Evolutionary conservation across 805 yeast species (phyloP).

Genomic region (Tetrapisispora fleetii): DNA sequence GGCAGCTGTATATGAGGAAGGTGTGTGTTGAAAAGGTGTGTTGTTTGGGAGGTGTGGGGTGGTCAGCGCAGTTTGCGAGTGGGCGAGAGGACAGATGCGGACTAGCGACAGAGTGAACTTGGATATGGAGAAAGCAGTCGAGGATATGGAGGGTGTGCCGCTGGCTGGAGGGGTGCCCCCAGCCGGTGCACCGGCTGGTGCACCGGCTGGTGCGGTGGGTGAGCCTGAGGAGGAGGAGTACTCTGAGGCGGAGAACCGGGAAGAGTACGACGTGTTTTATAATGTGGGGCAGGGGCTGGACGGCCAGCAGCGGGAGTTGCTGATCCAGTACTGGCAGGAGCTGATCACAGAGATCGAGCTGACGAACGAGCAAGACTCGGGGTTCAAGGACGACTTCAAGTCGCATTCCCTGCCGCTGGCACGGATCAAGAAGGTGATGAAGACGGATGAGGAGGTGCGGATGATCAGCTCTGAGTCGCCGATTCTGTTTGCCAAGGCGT

Average conservation of each 20-base stretch:
- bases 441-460: slow-evolving; percentile 91
- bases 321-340: slow-evolving; percentile 97
- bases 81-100: too few relatives aligned
- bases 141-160: not conserved
- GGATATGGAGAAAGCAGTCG: not conserved
- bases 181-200: too few relatives aligned
- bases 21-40: too few relatives aligned
- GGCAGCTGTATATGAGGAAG: too few relatives aligned
- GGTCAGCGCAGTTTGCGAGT: too few relatives aligned
- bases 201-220: not conserved
- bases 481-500: slow-evolving; percentile 91
- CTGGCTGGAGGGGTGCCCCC: too few relatives aligned
- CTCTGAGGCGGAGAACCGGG: slow-evolving; percentile 6
- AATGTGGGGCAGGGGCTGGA: slow-evolving; percentile 90
- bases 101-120: too few relatives aligned
- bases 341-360: slow-evolving; percentile 66
- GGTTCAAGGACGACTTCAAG: slow-evolving; percentile 77
- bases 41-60: too few relatives aligned
- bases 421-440: slow-evolving; percentile 94
- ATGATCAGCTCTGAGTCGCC: slow-evolving; percentile 99
- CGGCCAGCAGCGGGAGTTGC: slow-evolving; percentile 73
- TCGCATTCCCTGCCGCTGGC: slow-evolving; percentile 93
- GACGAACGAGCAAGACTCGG: slow-evolving; percentile 44
- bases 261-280: slow-evolving; percentile 49
- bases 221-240: not conserved